Conservation (phyloP, 768 basidiomycete genomes). For the Collybiopsis confluens region DNA sequence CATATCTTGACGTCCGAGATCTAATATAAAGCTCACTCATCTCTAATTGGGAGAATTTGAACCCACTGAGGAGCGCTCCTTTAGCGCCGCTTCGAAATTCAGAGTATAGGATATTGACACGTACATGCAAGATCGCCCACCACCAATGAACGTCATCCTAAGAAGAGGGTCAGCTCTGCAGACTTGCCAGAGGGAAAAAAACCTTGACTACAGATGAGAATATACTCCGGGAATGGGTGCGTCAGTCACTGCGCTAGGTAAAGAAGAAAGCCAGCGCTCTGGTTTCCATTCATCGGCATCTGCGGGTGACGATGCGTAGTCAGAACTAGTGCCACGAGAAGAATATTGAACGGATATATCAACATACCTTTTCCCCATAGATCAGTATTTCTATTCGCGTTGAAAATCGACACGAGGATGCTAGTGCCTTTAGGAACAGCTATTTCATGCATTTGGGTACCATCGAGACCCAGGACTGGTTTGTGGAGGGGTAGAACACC, state of each 20-base stretch:
- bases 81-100: too few relatives aligned
- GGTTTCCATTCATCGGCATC: slow-evolving; percentile 44
- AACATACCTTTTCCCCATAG: slow-evolving; percentile 32
- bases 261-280: slow-evolving; percentile 36
- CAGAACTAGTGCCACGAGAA: too few relatives aligned
- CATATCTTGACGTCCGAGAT: not conserved
- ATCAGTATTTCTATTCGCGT: slow-evolving; percentile 27
- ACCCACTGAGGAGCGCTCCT: slow-evolving; percentile 2
- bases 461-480: slow-evolving; percentile 28
- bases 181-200: not conserved
- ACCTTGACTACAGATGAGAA: slow-evolving; percentile 30
- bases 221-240: slow-evolving; percentile 32
- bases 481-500: slow-evolving; percentile 30
- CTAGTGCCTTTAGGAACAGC: slow-evolving; percentile 23
- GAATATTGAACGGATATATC: not conserved
- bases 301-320: not conserved
- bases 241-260: slow-evolving; percentile 27
- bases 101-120: too few relatives aligned
- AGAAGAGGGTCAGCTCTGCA: not conserved
- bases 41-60: slow-evolving; percentile 7
- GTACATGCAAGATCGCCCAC: slow-evolving; percentile 36
- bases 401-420: slow-evolving; percentile 22
- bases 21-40: not conserved
- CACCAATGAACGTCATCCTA: slow-evolving; percentile 43
- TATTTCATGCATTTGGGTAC: slow-evolving; percentile 17